Conservation (phyloP, 83 land plant genomes). For the Picea engelmannii region DNA sequence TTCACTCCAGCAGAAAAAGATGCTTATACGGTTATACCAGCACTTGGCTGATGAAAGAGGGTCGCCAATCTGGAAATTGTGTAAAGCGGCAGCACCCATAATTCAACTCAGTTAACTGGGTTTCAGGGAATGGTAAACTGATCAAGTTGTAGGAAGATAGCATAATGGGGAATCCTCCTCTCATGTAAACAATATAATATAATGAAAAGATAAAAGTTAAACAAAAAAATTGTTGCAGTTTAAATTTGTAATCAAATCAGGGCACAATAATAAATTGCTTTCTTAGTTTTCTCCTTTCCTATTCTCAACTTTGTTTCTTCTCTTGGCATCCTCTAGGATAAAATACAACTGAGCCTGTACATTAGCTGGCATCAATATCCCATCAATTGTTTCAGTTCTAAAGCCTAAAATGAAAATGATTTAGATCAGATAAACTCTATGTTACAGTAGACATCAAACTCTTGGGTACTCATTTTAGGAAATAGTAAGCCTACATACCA, state of each 20-base stretch:
- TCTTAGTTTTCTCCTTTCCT: background rate
- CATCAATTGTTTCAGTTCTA: background rate
- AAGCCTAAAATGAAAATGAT: background rate
- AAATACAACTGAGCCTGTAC: background rate
- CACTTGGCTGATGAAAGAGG: too few relatives aligned
- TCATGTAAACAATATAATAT: background rate
- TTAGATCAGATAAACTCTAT: background rate
- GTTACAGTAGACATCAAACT: background rate
- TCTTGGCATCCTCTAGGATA: background rate
- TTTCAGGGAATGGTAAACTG: too few relatives aligned
- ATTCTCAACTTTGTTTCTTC: background rate
- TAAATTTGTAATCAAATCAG: background rate
- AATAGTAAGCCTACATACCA: slow-evolving; percentile 30
- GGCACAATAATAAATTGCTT: background rate
- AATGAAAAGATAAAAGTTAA: background rate
- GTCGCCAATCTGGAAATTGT: too few relatives aligned
- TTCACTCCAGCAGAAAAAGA: background rate
- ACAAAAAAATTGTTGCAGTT: background rate
- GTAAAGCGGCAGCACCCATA: too few relatives aligned
- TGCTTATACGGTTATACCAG: too few relatives aligned
- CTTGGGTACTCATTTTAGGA: background rate
- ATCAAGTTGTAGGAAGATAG: too few relatives aligned
- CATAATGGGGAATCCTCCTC: too few relatives aligned
- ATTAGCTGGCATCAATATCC: background rate
- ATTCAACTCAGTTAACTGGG: too few relatives aligned